Evolutionary conservation across 768 basidiomycete genomes (phyloP), one percentile per base, ranked within the genome.

Genomic region (Daedaleopsis nitida): DNA sequence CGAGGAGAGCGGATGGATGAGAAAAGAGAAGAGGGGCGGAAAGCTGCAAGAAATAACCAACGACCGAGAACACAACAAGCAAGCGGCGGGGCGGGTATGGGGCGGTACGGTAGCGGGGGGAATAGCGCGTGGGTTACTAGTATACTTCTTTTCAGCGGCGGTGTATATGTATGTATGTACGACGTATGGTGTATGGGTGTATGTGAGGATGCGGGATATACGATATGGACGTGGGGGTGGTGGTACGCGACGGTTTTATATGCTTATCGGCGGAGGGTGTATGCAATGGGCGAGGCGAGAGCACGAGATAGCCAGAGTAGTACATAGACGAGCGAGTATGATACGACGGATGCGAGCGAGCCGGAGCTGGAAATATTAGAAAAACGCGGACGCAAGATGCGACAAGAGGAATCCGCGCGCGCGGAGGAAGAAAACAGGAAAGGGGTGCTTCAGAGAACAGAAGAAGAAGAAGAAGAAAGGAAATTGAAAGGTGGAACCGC

Each of bases 321-420:
- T 63, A 63, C 62, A 63, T 50, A 58, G 53, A 55, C 59, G 59
- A 64, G 62, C 62, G 62, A 59, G 58, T 64, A 64, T 48, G 54
- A 44, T 64, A 64, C 58, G 49, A 51, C 35, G 52, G 45, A 42
- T 21, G 34, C 47, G 32, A 11, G 7, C 27, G 27, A 50, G 38
- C 9, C 12, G 19, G 32, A 34, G 27, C 27, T 39, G 17, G 24
- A 49, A 39, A 35, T 14, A 48, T 32, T 42, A 50, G 8, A 23
- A 38, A 45, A 9, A 47, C 45, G 38, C 24, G 39, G 47, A 34
- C 47, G 27, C 35, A 63, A 42, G 16, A 35, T 32, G 50, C 38
- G 17, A 23, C 45, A 52, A 50, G 44, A 51, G n/a, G n/a, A 35
- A 42, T 37, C 10, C 45, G 38, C 52, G 61, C 34, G 10, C 44